Percentiles rank a stretch among this genome's conserved stretches.
Conservation (phyloP, 768 basidiomycete species). For the Lentinula sp. region DNA sequence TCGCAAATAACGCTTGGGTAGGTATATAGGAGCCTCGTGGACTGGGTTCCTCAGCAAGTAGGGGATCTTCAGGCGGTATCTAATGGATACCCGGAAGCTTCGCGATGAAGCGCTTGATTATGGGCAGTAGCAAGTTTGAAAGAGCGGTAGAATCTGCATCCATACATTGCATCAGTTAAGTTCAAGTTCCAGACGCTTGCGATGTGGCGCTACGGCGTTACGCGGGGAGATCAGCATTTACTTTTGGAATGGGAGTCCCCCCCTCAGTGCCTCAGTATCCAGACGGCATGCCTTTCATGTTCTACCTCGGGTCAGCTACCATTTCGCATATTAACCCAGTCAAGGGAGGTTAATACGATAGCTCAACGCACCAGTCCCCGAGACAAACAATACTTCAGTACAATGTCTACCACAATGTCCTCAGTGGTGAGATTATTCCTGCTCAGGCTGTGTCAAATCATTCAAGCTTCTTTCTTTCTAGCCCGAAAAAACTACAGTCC, state of each 20-base stretch:
- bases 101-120: neutral
- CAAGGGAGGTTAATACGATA: neutral
- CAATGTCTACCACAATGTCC: neutral
- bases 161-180: neutral
- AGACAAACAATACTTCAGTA: neutral
- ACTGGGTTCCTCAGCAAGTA: too few species aligned
- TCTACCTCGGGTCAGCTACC: conserved; percentile 1
- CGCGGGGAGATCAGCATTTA: neutral
- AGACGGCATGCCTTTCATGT: neutral
- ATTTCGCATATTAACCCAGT: neutral
- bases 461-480: neutral
- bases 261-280: neutral
- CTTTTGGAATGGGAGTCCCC: neutral
- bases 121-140: neutral
- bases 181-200: neutral
- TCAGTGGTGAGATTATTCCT: neutral
- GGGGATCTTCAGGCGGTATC: neutral
- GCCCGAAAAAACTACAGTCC: conserved; percentile 17
- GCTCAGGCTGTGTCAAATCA: neutral
- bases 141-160: neutral
- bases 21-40: too few species aligned
- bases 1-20: too few species aligned
- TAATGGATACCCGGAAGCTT: neutral
- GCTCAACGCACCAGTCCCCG: neutral
- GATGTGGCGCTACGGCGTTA: neutral